Evolutionary conservation across 352 stramenopile genomes (phyloP).

Genomic region (Globisporangium recalcitrans): DNA sequence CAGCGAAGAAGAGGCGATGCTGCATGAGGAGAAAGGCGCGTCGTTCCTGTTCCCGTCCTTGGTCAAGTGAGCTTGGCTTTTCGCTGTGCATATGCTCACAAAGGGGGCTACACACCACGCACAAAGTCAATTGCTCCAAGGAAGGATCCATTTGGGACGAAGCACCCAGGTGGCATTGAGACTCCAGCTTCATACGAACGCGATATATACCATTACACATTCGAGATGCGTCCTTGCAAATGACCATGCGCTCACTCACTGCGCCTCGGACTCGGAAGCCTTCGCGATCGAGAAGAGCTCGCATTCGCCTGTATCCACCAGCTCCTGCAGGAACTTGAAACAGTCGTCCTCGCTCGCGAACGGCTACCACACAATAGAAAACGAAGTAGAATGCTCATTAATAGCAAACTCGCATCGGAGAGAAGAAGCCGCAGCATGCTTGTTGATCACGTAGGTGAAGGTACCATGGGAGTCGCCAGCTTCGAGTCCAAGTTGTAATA

Average conservation of each 20-base stretch:
- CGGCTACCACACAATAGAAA: constrained; percentile 16
- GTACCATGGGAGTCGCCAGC: constrained; percentile 41
- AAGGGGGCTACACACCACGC: neutral
- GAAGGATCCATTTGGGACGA: too few species aligned
- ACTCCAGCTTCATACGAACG: neutral
- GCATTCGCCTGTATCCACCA: constrained; percentile 63
- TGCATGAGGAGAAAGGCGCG: constrained; percentile 16
- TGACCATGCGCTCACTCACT: neutral
- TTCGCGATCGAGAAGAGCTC: constrained; percentile 42
- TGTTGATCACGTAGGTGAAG: neutral
- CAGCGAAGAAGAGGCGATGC: constrained; percentile 23
- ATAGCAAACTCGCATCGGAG: neutral
- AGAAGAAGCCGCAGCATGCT: neutral
- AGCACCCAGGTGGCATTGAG: too few species aligned
- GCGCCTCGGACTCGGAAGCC: neutral
- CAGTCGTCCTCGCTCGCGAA: constrained; percentile 47
- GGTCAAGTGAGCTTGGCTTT: constrained; percentile 6
- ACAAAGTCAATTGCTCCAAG: neutral
- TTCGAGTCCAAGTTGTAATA: constrained; percentile 83
- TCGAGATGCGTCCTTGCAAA: neutral
- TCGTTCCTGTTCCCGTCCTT: constrained; percentile 27
- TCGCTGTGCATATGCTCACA: too few species aligned
- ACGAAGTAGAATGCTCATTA: too few species aligned
- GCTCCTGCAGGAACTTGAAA: constrained; percentile 54
- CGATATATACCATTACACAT: neutral